These are phyloP conservation scores for Vaccinium vitisidaea DNA, from an alignment of 148 eudicot genomes.

Conservation along the genomic window DNA sequence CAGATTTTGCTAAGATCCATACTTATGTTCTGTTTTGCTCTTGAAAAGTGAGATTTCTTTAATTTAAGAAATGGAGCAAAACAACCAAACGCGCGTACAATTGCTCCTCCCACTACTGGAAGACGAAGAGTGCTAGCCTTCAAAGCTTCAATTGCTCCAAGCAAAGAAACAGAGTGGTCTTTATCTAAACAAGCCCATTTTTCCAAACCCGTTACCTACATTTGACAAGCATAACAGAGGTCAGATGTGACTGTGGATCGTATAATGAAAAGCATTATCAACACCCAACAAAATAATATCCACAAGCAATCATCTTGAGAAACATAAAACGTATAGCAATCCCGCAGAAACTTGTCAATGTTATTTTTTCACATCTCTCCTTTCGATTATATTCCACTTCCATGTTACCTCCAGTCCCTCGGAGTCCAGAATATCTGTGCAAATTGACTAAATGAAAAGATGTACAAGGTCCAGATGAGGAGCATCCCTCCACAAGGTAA, in stretches of 20 bases:
- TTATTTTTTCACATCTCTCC: neutral
- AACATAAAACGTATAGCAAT: neutral
- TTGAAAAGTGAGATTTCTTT: conserved; percentile 7
- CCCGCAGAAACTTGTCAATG: neutral
- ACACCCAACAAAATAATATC: neutral
- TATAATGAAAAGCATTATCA: neutral
- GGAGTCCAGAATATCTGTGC: neutral
- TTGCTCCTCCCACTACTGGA: conserved; percentile 91
- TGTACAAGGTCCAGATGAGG: conserved; percentile 3
- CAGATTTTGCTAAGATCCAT: conserved; percentile 13
- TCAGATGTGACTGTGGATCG: neutral
- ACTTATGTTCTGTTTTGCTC: neutral
- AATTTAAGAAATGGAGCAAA: neutral
- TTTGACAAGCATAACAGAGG: conserved; percentile 13
- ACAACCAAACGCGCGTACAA: conserved; percentile 42
- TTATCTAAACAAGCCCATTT: conserved; percentile 81
- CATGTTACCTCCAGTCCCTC: neutral
- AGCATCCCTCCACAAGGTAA: neutral
- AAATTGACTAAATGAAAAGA: conserved; percentile 1
- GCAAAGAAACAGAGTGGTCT: conserved; percentile 69
- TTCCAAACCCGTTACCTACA: conserved; percentile 71
- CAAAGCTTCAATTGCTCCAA: conserved; percentile 86
- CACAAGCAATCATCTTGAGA: neutral
- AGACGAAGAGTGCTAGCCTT: conserved; percentile 98
- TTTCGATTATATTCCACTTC: neutral